Percentiles rank a stretch among this genome's conserved stretches.
phyloP scores from a whole-genome alignment of 371 early-diverging fungal species.

The Mortierella sp. region DNA sequence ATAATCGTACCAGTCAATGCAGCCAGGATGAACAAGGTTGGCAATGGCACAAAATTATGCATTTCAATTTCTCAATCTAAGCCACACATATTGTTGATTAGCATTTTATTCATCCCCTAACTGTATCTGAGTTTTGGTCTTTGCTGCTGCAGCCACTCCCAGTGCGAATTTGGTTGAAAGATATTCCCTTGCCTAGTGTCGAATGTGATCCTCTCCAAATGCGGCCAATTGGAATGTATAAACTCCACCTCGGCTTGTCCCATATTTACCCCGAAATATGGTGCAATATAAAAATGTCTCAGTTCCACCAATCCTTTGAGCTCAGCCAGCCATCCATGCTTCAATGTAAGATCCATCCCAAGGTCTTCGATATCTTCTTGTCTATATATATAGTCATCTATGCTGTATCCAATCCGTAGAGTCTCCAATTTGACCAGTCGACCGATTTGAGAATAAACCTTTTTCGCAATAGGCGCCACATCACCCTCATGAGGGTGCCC shows the following conservation, averaged over 20 bases:
- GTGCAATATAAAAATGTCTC: background rate
- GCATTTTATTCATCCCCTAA: too few species aligned
- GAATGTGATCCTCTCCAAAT: conserved; percentile 4
- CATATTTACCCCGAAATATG: conserved; percentile 4
- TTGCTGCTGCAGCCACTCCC: too few species aligned
- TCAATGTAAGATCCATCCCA: background rate
- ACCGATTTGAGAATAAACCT: background rate
- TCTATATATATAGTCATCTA: background rate
- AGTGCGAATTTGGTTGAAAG: too few species aligned
- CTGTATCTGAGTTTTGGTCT: too few species aligned
- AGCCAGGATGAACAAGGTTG: too few species aligned
- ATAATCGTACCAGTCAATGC: too few species aligned
- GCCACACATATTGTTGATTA: too few species aligned
- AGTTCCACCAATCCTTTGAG: background rate
- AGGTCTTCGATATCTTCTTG: background rate
- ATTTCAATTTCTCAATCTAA: too few species aligned
- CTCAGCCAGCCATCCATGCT: background rate
- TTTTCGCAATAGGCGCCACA: background rate
- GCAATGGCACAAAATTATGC: too few species aligned
- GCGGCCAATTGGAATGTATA: conserved; percentile 5
- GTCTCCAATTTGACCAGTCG: background rate
- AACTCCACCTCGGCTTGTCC: conserved; percentile 10
- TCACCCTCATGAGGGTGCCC: background rate
- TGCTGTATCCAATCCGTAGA: background rate
- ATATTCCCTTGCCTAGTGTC: too few species aligned